A percentile compares a stretch with the other conserved stretches of the same genome.
Evolutionary conservation across 768 basidiomycete genomes (phyloP).

Genomic region (Lactarius pseudohatsudake): DNA sequence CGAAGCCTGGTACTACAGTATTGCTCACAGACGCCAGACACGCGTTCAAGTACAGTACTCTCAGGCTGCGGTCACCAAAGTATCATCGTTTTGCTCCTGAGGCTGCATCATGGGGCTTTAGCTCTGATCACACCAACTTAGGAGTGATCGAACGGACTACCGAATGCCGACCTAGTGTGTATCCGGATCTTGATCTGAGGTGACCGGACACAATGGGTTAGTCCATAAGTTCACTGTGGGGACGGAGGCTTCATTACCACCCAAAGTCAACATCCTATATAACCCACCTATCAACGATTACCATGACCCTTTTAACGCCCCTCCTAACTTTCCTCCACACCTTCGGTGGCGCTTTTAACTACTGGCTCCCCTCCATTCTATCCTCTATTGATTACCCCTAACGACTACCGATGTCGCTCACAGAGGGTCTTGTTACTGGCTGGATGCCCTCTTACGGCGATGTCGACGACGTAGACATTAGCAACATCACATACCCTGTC

Average conservation of each 20-base stretch:
- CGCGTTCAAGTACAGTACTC: not conserved
- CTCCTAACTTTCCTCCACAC: not conserved
- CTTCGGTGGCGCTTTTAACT: not conserved
- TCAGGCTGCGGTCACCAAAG: not conserved
- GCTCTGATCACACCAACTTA: slow-evolving; percentile 14
- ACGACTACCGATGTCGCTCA: slow-evolving; percentile 27
- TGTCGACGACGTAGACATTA: slow-evolving; percentile 26
- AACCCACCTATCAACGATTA: slow-evolving; percentile 2
- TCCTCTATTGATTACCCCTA: slow-evolving; percentile 20
- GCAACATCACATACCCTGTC: slow-evolving; percentile 15
- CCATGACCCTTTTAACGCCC: not conserved
- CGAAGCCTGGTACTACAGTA: not conserved
- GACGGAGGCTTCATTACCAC: not conserved
- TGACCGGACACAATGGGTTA: slow-evolving; percentile 21
- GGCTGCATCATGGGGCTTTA: not conserved
- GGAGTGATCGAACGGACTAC: slow-evolving; percentile 23
- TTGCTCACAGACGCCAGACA: not conserved
- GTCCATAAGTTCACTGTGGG: slow-evolving; percentile 3
- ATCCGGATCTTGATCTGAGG: slow-evolving; percentile 27
- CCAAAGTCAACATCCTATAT: slow-evolving; percentile 22
- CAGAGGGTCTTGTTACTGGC: slow-evolving; percentile 27
- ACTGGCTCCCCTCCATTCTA: slow-evolving; percentile 9
- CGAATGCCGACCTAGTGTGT: not conserved
- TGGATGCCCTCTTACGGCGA: slow-evolving; percentile 29
- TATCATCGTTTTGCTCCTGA: not conserved